Percentiles rank a stretch among this genome's conserved stretches.
Conservation (phyloP, 306 rosid species). For the Dicorynia guianensis region DNA sequence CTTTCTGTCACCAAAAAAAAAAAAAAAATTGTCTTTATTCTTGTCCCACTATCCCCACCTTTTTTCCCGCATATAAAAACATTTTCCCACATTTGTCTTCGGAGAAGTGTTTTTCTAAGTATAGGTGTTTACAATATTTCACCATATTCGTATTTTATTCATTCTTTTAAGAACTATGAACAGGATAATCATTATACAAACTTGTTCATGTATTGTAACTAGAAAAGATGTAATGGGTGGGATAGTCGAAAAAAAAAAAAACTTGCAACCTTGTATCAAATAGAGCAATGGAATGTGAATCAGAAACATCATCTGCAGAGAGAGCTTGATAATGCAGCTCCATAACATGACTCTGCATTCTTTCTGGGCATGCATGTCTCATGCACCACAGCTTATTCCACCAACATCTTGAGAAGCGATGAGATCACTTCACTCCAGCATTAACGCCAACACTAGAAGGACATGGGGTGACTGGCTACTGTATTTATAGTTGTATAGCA, state of each 20-base stretch:
- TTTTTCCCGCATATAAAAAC: neutral
- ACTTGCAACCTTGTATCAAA: no score
- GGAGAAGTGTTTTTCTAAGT: neutral
- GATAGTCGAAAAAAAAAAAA: no score
- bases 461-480: neutral
- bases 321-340: constrained; percentile 56
- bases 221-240: neutral
- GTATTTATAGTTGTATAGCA: neutral
- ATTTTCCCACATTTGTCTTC: neutral
- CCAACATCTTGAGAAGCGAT: constrained; percentile 17
- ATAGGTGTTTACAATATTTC: neutral
- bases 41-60: neutral
- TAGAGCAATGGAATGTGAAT: constrained; percentile 32
- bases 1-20: no score
- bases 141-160: no score
- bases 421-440: neutral
- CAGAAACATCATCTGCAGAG: constrained; percentile 52
- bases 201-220: neutral
- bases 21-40: no score
- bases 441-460: neutral
- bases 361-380: neutral
- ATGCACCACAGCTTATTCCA: no score
- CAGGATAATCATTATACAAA: neutral
- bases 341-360: constrained; percentile 50
- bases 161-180: no score